These are phyloP conservation scores for Brettanomyces nanus DNA, from an alignment of 805 yeast species.

Conservation along the genomic window DNA sequence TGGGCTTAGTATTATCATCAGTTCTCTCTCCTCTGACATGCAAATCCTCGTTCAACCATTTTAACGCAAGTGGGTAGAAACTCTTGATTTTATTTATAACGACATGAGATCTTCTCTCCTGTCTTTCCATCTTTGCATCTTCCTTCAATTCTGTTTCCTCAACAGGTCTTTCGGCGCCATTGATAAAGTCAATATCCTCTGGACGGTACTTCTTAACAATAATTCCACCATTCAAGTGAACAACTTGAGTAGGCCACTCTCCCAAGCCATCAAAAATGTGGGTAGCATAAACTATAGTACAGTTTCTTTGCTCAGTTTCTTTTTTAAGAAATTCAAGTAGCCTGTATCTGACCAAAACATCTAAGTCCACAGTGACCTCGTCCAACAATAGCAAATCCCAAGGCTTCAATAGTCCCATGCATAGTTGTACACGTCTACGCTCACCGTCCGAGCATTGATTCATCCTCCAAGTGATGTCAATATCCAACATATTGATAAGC, in stretches of 20 bases:
- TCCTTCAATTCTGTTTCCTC: conserved; percentile 6
- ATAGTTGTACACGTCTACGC: conserved; percentile 85
- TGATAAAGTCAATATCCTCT: conserved; percentile 27
- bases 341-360: conserved; percentile 79
- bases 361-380: conserved; percentile 95
- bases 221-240: conserved; percentile 69
- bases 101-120: conserved; percentile 16
- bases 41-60: conserved; percentile 55
- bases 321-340: conserved; percentile 57
- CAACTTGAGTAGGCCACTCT: conserved; percentile 78
- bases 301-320: conserved; percentile 65
- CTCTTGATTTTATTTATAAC: conserved; percentile 38
- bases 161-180: conserved; percentile 9
- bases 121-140: conserved; percentile 7
- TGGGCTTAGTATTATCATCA: conserved; percentile 36
- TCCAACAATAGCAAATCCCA: conserved; percentile 85
- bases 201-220: conserved; percentile 30
- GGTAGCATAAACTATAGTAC: conserved; percentile 87
- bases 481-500: conserved; percentile 70
- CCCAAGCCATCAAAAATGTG: conserved; percentile 95
- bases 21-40: conserved; percentile 46
- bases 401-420: conserved; percentile 87
- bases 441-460: conserved; percentile 90
- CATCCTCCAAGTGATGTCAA: conserved; percentile 90
- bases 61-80: conserved; percentile 64